A percentile compares a stretch with the other conserved stretches of the same genome.
Conservation (phyloP, 2,329 filamentous ascomycete genomes). For the Shiraia sp. region DNA sequence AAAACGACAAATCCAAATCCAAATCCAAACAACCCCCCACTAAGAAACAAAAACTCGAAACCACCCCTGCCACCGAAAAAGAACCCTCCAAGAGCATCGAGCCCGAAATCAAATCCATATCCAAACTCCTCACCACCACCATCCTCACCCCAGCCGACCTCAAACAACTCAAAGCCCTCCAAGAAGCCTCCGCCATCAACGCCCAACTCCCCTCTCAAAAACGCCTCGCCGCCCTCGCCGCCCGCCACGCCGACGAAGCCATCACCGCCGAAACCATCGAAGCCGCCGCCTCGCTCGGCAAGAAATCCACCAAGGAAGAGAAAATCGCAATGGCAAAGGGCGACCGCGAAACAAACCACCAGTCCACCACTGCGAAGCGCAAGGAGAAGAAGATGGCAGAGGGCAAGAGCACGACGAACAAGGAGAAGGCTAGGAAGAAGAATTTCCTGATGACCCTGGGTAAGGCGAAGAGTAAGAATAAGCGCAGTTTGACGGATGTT, state of each 20-base stretch:
- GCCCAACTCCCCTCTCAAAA: conserved; percentile 57
- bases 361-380: conserved; percentile 79
- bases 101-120: conserved; percentile 42
- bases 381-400: conserved; percentile 85
- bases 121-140: conserved; percentile 82
- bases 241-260: conserved; percentile 79
- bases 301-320: conserved; percentile 88
- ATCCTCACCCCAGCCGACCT: conserved; percentile 95
- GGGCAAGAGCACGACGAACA: conserved; percentile 96
- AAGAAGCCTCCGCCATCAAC: conserved; percentile 71
- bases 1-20: conserved; percentile 50
- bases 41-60: conserved; percentile 66
- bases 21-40: conserved; percentile 54
- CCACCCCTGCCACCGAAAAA: conserved; percentile 44
- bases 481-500: conserved; percentile 88
- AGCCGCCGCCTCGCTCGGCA: conserved; percentile 73
- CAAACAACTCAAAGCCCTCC: conserved; percentile 90
- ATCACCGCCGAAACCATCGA: conserved; percentile 92
- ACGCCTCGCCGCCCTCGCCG: conserved; percentile 44
- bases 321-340: conserved; percentile 81
- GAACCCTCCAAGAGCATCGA: conserved; percentile 42
- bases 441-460: conserved; percentile 98
- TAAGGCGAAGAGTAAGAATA: conserved; percentile 94
- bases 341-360: conserved; percentile 81
- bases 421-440: conserved; percentile 95